A percentile compares a stretch with the other conserved stretches of the same genome.
These are phyloP conservation scores for Scolecobasidium constrictum DNA, from an alignment of 2,329 filamentous ascomycete species.

Conservation along the genomic window DNA sequence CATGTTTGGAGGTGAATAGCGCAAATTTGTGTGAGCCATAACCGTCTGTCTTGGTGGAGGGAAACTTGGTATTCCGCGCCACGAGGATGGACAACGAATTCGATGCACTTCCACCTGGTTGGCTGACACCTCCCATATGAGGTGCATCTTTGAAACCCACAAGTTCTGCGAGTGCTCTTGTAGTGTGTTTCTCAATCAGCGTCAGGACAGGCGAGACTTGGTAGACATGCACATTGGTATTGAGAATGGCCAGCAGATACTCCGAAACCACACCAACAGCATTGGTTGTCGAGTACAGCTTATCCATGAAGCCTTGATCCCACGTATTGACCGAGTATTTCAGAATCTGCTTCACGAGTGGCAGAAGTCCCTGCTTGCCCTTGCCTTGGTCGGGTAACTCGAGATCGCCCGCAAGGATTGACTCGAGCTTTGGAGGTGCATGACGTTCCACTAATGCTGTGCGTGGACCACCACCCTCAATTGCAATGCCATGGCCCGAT, in stretches of 20 bases:
- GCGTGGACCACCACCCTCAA: conserved; percentile 50
- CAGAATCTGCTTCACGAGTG: conserved; percentile 56
- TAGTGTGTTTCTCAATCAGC: conserved; percentile 76
- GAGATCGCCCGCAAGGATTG: conserved; percentile 27
- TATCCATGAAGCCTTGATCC: conserved; percentile 94
- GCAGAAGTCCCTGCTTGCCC: conserved; percentile 32
- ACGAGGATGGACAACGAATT: conserved; percentile 80
- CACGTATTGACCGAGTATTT: conserved; percentile 94
- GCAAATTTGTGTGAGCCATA: conserved; percentile 50
- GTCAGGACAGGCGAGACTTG: conserved; percentile 85
- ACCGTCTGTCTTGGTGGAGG: conserved; percentile 62
- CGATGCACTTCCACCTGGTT: conserved; percentile 71
- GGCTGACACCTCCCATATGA: conserved; percentile 59
- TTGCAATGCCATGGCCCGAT: conserved; percentile 44
- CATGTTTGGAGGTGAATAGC: conserved; percentile 79
- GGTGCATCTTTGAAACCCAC: conserved; percentile 62
- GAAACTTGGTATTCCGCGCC: conserved; percentile 77
- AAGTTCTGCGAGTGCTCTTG: conserved; percentile 57
- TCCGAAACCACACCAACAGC: conserved; percentile 79
- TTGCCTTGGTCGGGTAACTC: conserved; percentile 19
- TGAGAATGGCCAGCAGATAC: conserved; percentile 71
- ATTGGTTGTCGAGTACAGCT: conserved; percentile 85
- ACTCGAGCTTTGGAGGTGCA: conserved; percentile 30
- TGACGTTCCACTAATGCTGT: conserved; percentile 33
- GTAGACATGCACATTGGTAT: conserved; percentile 92